These are phyloP conservation scores for Pseudogymnoascus sp. DNA, from an alignment of 2,329 filamentous ascomycete species.

Conservation along the genomic window DNA sequence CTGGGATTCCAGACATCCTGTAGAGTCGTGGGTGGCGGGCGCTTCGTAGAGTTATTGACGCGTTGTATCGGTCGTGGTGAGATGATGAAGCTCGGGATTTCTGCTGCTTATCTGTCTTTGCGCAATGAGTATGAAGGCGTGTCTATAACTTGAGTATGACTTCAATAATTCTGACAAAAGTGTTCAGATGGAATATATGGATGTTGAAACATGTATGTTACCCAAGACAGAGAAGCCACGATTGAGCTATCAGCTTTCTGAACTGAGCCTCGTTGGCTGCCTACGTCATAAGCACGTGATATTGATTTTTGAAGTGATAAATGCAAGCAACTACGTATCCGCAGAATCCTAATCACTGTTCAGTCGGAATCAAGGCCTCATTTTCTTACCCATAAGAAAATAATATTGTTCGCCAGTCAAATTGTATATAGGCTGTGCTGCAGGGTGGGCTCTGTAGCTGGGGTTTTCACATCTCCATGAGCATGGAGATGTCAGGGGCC, in stretches of 20 bases:
- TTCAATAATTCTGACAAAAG: neutral
- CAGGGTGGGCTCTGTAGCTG: neutral
- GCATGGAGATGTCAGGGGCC: neutral
- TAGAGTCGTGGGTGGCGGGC: neutral
- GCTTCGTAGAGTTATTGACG: neutral
- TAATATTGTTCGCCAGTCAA: neutral
- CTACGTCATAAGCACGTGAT: slow-evolving; percentile 10
- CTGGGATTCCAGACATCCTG: slow-evolving; percentile 55
- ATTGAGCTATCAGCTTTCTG: slow-evolving; percentile 4
- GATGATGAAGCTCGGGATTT: neutral
- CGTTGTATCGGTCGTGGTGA: neutral
- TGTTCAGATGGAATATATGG: neutral
- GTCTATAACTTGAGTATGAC: neutral
- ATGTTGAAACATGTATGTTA: neutral
- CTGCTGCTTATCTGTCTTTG: neutral
- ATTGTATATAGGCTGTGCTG: neutral
- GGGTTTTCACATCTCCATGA: neutral
- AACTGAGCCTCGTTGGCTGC: neutral
- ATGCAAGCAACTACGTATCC: neutral
- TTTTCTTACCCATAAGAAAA: too few relatives aligned
- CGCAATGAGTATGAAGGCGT: neutral
- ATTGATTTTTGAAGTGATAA: neutral
- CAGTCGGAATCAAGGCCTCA: too few relatives aligned
- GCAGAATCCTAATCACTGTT: neutral
- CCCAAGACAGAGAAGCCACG: slow-evolving; percentile 2